Base-by-base conservation (phyloP, 129 eudicot genomes). In the Flaveria trinervia region DNA sequence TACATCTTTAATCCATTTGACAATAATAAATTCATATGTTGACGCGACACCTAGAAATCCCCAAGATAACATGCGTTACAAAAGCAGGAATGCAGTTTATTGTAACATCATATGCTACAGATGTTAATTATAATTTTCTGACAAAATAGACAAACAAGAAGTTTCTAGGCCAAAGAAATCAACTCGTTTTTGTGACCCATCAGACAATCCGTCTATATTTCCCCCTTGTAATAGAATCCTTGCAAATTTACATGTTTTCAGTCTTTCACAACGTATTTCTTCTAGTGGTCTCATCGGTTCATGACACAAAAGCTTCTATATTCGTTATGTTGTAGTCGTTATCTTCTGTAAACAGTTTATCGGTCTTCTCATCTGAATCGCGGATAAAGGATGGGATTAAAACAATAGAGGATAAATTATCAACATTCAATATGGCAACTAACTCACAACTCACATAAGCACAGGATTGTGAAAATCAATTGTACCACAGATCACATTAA, bases 301-400 rank as follows among this genome's bases (percentile, higher is more conserved):
- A 22, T 7, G 28, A n/a, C 50, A 46, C 1, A 33, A 71, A 78
- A 71, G 44, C 64, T 70, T 45, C 15, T 9, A 25, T 44, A 33
- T 52, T 36, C 45, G 5, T 41, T 62, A 39, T 18, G 72, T 64
- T 64, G 54, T 49, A 64, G 66, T 51, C 14, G 15, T 23, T 50
- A 36, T 22, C 73, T 79, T 43, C 74, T 33, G 48, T 8, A 64
- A 23, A 39, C 48, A 43, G 66, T 50, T 72, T 45, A 28, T 28
- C 6, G 3, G 48, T 65, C 68, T 43, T 72, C 16, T 79, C 52
- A 65, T 65, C 83, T 72, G 79, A 54, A 39, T 52, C 57, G 68
- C 41, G 65, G 15, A 71, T 14, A 10, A 77, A 20, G 14, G 12
- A 51, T 39, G 12, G 14, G 11, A 15, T 65, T 65, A 65, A 50